phyloP scores from a whole-genome alignment of 2,329 filamentous ascomycete species.

The Parastagonospora nodorum region DNA sequence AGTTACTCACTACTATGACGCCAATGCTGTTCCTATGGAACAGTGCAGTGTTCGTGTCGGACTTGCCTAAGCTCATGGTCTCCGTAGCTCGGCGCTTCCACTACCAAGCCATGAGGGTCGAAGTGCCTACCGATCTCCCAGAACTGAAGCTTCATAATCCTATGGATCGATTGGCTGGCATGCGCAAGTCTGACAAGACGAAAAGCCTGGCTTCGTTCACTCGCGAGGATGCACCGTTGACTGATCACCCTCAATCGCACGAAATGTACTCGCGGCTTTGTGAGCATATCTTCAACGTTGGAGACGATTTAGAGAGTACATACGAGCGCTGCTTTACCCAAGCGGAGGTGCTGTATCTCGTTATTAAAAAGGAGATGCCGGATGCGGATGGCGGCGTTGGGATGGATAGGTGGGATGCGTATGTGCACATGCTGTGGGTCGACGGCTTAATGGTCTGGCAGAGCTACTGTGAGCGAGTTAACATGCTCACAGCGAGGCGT shows the following conservation, averaged over 20 bases:
- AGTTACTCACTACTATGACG: not conserved
- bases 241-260: too few relatives aligned
- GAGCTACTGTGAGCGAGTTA: not conserved
- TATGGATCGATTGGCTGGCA: not conserved
- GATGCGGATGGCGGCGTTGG: not conserved
- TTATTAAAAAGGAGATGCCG: not conserved
- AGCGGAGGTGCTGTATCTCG: not conserved
- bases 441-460: slow-evolving; percentile 1
- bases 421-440: not conserved
- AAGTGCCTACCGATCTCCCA: too few relatives aligned
- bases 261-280: not conserved
- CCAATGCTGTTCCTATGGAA: not conserved
- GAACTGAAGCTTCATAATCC: not conserved
- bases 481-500: too few relatives aligned
- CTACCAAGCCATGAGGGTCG: not conserved
- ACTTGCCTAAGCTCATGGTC: slow-evolving; percentile 1
- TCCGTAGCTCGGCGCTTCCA: not conserved
- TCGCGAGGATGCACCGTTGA: too few relatives aligned
- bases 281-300: not conserved
- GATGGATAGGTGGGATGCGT: not conserved
- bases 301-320: not conserved
- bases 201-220: too few relatives aligned
- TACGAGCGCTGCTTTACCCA: not conserved
- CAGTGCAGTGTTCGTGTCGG: not conserved
- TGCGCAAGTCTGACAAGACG: too few relatives aligned